Evolutionary conservation across 805 yeast species (phyloP), one percentile per base, ranked within the genome.

Genomic region (Trichomonascus vanleenenianus): DNA sequence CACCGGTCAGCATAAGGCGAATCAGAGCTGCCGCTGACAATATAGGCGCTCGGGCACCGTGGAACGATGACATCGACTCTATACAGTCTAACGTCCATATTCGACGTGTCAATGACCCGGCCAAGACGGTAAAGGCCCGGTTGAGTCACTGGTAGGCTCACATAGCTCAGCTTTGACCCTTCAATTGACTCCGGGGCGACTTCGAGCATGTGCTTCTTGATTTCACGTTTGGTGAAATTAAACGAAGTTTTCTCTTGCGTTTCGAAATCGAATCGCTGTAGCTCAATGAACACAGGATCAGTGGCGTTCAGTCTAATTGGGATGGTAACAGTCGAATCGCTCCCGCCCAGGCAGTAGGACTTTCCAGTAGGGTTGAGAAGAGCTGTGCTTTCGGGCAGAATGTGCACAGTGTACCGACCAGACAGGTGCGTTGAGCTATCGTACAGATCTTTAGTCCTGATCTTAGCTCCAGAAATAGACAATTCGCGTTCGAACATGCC

Each of bases 371-470:
- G 96, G 52, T 89, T 87, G 55, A 93, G 66, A 56, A 73, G 70
- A 3, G 94, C 96, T 0, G 94, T 82, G 38, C 94, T 83, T 63
- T 91, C 97, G 0, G 98, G 97, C 31, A 93, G 68, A 50, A 85
- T 84, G 57, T 89, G 84, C 50, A 93, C 82, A 0, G 89, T 84
- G 57, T 85, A 85, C 37, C 79, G 79, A 38, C 98, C 98, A 56
- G 78, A 83, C 61, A 89, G 83, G 61, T 88, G 94, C 2, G 50
- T 42, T 7, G 76, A 55, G 3, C 73, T 49, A 41, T 66, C 66
- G 10, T 63, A 59, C 34, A 63, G 56, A 14, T 64, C 59, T 36
- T 61, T 45, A 9, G 56, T 43, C 38, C 59, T 52, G 22, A 63
- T 61, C 22, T 58, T 54, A 18, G 48, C 43, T 8, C 67, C 72